Conservation (phyloP, 83 land plant species). For the Diphasiastrum complanatum region DNA sequence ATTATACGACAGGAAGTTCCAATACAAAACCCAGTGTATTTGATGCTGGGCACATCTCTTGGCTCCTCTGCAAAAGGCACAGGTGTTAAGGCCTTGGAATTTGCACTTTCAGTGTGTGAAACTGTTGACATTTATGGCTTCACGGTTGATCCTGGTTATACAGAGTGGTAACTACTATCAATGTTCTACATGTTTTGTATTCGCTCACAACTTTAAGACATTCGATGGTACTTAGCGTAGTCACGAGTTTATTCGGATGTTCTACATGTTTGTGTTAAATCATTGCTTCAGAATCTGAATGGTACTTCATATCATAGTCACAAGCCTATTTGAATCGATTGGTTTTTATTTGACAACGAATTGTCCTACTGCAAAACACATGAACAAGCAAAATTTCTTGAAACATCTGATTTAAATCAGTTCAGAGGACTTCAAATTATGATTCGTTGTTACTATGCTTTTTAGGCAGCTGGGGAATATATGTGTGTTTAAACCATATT, state of each 20-base stretch:
- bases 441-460: too few relatives aligned
- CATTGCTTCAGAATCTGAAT: too few relatives aligned
- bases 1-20: constrained; percentile 62
- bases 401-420: too few relatives aligned
- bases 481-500: not conserved
- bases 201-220: too few relatives aligned
- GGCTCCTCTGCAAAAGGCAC: constrained; percentile 96
- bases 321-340: too few relatives aligned
- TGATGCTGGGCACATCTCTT: constrained; percentile 80
- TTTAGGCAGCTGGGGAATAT: too few relatives aligned
- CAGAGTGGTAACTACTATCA: constrained; percentile 57
- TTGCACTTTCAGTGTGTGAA: constrained; percentile 93
- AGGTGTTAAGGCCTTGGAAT: constrained; percentile 87
- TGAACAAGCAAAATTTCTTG: too few relatives aligned
- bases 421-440: too few relatives aligned
- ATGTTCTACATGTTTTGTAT: not conserved
- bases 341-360: too few relatives aligned
- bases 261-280: too few relatives aligned
- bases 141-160: constrained; percentile 95
- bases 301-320: too few relatives aligned
- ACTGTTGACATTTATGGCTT: constrained; percentile 94
- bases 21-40: constrained; percentile 83
- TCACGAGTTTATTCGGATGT: not conserved
- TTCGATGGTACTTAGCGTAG: not conserved
- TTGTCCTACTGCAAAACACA: too few relatives aligned